phyloP scores from a whole-genome alignment of 2,329 filamentous ascomycete genomes.

The Mariannaea elegans region DNA sequence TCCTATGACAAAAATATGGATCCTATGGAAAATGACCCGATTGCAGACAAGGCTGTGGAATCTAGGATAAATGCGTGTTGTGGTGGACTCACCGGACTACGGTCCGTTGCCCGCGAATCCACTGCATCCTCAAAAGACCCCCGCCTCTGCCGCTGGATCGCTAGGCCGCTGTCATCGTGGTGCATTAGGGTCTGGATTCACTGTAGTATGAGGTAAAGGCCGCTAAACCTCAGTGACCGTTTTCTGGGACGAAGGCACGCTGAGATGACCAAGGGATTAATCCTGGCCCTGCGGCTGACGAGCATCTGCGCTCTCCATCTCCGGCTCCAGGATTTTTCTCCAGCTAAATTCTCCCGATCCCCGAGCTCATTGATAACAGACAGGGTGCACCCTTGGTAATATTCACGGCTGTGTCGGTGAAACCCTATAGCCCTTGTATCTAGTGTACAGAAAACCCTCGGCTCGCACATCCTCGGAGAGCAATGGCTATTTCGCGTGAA shows the following conservation, averaged over 20 bases:
- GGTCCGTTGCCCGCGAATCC: constrained; percentile 37
- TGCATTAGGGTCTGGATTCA: constrained; percentile 42
- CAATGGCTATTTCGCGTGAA: constrained; percentile 27
- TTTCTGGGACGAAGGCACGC: constrained; percentile 42
- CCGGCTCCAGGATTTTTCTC: constrained; percentile 40
- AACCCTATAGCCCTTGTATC: constrained; percentile 26
- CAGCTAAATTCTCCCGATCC: constrained; percentile 24
- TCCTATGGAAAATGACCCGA: constrained; percentile 12
- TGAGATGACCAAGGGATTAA: constrained; percentile 28
- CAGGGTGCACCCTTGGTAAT: constrained; percentile 35
- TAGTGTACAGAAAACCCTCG: constrained; percentile 38
- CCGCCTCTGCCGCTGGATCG: constrained; percentile 39
- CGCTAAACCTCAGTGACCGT: constrained; percentile 44
- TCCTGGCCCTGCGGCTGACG: constrained; percentile 27
- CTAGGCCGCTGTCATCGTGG: constrained; percentile 42
- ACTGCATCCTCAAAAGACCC: constrained; percentile 31
- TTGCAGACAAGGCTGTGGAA: constrained; percentile 16
- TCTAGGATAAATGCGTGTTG: constrained; percentile 12
- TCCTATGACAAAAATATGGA: constrained; percentile 12
- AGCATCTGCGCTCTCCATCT: constrained; percentile 29
- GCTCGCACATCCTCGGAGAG: constrained; percentile 33
- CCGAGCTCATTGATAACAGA: constrained; percentile 26
- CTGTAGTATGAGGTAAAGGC: constrained; percentile 28
- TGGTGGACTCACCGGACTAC: constrained; percentile 33
- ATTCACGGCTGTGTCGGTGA: constrained; percentile 29